Conservation (phyloP, 352 stramenopile species). For the Globisporangium recalcitrans region DNA sequence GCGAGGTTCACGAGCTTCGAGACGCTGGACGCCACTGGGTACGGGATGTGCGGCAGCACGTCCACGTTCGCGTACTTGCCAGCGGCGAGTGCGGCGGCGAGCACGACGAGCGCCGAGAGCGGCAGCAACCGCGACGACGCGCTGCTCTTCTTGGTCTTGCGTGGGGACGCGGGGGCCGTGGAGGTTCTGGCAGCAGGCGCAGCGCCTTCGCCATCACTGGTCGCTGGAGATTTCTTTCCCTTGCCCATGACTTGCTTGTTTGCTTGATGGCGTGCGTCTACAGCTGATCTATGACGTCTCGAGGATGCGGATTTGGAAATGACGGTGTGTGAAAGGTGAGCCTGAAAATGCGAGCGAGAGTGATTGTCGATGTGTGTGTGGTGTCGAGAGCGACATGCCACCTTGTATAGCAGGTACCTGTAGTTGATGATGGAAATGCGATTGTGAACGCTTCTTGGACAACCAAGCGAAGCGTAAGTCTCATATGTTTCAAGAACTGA, state of each 20-base stretch:
- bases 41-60: slow-evolving; percentile 15
- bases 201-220: background rate
- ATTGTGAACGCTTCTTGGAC: no score
- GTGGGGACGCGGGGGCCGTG: background rate
- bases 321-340: background rate
- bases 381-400: background rate
- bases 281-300: background rate
- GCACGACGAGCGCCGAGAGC: slow-evolving; percentile 19
- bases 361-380: background rate
- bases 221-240: slow-evolving; percentile 9
- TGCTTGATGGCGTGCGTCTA: background rate
- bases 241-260: slow-evolving; percentile 7
- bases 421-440: no score
- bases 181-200: background rate
- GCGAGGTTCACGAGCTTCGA: slow-evolving; percentile 4
- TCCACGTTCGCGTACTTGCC: slow-evolving; percentile 15
- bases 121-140: slow-evolving; percentile 13
- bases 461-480: no score
- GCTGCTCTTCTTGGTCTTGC: slow-evolving; percentile 7
- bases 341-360: background rate
- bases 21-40: slow-evolving; percentile 11
- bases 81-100: slow-evolving; percentile 12
- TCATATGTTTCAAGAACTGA: no score
- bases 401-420: background rate
- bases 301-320: slow-evolving; percentile 11